These are phyloP conservation scores for California macrophylla DNA, from an alignment of 441 rosid genomes.

Conservation along the genomic window DNA sequence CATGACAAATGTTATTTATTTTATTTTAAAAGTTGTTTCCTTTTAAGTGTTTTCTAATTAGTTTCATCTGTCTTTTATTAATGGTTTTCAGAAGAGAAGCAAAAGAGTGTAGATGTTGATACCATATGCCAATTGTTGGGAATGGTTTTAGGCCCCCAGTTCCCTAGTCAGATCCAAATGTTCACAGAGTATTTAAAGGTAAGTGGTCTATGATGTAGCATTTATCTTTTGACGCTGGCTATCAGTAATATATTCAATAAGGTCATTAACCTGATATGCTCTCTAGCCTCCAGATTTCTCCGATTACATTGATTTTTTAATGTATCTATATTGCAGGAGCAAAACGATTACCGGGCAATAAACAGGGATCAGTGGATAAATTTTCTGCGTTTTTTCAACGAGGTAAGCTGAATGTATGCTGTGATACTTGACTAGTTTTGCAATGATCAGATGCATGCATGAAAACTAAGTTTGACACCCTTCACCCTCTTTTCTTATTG, in stretches of 20 bases:
- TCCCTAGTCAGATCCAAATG: background rate
- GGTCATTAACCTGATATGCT: background rate
- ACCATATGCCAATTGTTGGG: background rate
- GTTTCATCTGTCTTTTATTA: conserved; percentile 3
- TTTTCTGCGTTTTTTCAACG: conserved; percentile 44
- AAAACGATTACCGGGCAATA: conserved; percentile 43
- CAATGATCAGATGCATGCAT: background rate
- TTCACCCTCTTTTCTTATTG: background rate
- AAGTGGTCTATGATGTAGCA: background rate
- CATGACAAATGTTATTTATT: background rate
- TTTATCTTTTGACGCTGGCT: background rate
- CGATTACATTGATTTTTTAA: background rate
- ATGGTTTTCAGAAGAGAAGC: conserved; percentile 66
- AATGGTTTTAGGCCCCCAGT: background rate
- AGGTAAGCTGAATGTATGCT: conserved; percentile 24
- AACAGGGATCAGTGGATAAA: conserved; percentile 46
- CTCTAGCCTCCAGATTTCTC: background rate
- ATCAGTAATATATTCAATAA: background rate
- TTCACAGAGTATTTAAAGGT: background rate
- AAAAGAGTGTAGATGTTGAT: conserved; percentile 22
- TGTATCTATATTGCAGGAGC: conserved; percentile 31
- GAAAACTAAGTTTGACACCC: background rate
- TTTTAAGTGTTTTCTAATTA: conserved; percentile 3
- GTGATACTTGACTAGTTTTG: background rate
- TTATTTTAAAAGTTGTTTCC: background rate